Evolutionary conservation across 768 basidiomycete species (phyloP).

Genomic region (Leccinum fibrillosum): DNA sequence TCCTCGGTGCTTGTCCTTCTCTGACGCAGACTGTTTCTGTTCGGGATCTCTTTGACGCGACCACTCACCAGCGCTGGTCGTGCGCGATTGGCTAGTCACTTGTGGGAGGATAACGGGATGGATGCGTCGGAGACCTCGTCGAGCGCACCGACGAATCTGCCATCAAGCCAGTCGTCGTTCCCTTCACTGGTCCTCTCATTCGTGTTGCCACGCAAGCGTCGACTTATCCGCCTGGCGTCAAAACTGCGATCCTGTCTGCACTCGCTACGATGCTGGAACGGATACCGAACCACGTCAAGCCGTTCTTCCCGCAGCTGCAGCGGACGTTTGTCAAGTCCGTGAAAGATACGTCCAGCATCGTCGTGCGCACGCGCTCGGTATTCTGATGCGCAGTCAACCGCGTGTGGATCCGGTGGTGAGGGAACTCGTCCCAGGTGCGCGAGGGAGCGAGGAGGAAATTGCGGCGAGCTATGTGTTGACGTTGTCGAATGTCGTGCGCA

Average conservation of each 20-base stretch:
- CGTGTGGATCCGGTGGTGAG: too few relatives aligned
- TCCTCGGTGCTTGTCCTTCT: neutral
- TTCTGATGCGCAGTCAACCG: too few relatives aligned
- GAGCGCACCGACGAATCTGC: slow-evolving; percentile 79
- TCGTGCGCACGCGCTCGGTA: too few relatives aligned
- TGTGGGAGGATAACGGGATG: too few relatives aligned
- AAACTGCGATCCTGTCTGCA: too few relatives aligned
- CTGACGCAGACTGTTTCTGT: neutral
- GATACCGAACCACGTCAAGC: too few relatives aligned
- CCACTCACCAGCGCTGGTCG: slow-evolving; percentile 55
- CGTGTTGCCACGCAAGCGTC: slow-evolving; percentile 89
- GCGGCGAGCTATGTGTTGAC: slow-evolving; percentile 74
- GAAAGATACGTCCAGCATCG: too few relatives aligned
- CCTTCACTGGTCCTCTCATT: slow-evolving; percentile 93
- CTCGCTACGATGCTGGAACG: too few relatives aligned
- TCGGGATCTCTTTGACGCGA: neutral
- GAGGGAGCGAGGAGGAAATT: slow-evolving; percentile 64
- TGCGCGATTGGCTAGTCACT: slow-evolving; percentile 43
- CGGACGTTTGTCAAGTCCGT: too few relatives aligned
- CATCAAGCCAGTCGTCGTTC: slow-evolving; percentile 94
- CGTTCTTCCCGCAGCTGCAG: too few relatives aligned
- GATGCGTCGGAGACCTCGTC: slow-evolving; percentile 78
- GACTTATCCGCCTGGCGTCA: slow-evolving; percentile 65
- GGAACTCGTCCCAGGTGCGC: slow-evolving; percentile 25
- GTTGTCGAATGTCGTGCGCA: slow-evolving; percentile 70